These are phyloP conservation scores for Malania oleifera DNA, from an alignment of 164 flowering plant genomes.

Conservation along the genomic window DNA sequence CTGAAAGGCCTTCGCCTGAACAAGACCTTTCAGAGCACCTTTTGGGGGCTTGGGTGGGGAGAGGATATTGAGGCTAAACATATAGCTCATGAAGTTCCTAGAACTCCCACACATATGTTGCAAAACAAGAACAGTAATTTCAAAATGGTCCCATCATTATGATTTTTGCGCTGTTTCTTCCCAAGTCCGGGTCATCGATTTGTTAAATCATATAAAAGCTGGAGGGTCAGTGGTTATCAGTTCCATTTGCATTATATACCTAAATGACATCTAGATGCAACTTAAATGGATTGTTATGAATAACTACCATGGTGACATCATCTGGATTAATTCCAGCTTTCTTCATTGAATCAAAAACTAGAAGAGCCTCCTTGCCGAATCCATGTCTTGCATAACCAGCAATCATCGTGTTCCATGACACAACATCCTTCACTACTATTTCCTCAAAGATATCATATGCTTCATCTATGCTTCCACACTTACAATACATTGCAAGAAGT, in stretches of 20 bases:
- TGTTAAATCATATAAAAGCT: too few species aligned
- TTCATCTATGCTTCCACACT: constrained; percentile 86
- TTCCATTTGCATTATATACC: neutral
- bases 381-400: constrained; percentile 86
- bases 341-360: constrained; percentile 66
- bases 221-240: neutral
- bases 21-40: too few species aligned
- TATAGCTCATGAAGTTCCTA: too few species aligned
- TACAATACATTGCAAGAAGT: constrained; percentile 82
- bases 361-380: constrained; percentile 65
- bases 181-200: too few species aligned
- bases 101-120: too few species aligned
- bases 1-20: too few species aligned
- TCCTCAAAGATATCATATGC: constrained; percentile 52
- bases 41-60: too few species aligned
- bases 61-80: too few species aligned
- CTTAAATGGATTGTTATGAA: neutral
- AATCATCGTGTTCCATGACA: constrained; percentile 92
- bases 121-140: too few species aligned
- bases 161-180: too few species aligned
- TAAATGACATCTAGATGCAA: neutral
- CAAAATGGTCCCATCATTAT: too few species aligned
- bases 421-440: constrained; percentile 66
- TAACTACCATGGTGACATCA: constrained; percentile 69
- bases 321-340: constrained; percentile 49